phyloP scores from a whole-genome alignment of 2,329 filamentous ascomycete species.

The Diaporthe velutina region DNA sequence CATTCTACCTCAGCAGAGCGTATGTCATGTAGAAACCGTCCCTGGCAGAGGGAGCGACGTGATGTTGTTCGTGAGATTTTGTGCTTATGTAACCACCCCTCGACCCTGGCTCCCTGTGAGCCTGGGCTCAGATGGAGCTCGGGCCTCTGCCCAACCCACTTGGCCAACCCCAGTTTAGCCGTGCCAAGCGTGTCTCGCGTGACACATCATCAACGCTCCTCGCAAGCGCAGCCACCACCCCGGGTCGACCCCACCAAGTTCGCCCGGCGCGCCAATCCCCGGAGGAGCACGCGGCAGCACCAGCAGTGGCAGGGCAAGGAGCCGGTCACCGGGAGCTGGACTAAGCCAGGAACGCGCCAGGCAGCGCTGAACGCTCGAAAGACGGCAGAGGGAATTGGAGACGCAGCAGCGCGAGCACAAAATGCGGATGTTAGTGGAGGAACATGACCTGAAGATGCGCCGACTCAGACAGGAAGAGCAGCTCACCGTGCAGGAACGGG shows the following conservation, averaged over 20 bases:
- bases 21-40: no score
- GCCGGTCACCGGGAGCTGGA: neutral
- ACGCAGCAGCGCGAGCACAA: neutral
- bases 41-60: no score
- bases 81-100: neutral
- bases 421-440: neutral
- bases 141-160: neutral
- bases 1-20: no score
- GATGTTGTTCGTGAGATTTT: no score
- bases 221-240: conserved; percentile 1
- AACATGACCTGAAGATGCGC: neutral
- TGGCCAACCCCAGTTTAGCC: neutral
- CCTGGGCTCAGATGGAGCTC: neutral
- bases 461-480: neutral
- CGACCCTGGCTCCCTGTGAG: no score
- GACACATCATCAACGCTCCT: neutral
- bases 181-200: neutral
- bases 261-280: neutral
- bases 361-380: neutral
- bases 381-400: neutral
- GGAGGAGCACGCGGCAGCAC: neutral
- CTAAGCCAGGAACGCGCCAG: neutral
- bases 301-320: neutral
- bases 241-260: neutral
- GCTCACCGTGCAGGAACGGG: neutral